A percentile compares a stretch with the other conserved stretches of the same genome.
Conservation (phyloP, 2,329 filamentous ascomycete species). For the Fusarium buharicum region DNA sequence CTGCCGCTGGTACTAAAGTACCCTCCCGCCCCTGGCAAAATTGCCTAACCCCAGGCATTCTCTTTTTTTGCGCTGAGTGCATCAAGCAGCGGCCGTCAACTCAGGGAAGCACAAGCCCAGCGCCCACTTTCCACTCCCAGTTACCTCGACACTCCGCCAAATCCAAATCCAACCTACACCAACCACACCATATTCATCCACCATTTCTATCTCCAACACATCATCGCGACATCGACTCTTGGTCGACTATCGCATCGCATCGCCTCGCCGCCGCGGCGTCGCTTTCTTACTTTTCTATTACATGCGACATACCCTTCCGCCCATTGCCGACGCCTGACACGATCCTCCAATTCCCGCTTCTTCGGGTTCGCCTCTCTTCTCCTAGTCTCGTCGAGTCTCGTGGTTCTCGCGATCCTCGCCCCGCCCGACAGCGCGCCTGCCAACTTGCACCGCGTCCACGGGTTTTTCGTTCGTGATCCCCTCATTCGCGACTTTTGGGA, state of each 20-base stretch:
- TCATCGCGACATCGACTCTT: conserved; percentile 39
- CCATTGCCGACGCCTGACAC: conserved; percentile 36
- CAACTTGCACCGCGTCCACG: conserved; percentile 45
- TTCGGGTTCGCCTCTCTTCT: conserved; percentile 35
- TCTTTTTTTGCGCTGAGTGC: conserved; percentile 33
- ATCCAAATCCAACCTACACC: conserved; percentile 43
- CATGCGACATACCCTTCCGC: conserved; percentile 25
- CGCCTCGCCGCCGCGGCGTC: conserved; percentile 8
- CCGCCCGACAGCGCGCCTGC: conserved; percentile 39
- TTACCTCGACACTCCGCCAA: conserved; percentile 42
- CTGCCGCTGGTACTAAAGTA: conserved; percentile 28
- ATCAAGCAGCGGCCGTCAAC: conserved; percentile 22
- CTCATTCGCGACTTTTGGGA: conserved; percentile 41
- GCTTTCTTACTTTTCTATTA: conserved; percentile 18
- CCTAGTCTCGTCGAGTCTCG: conserved; percentile 40
- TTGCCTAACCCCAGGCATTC: conserved; percentile 32
- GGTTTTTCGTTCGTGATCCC: conserved; percentile 24
- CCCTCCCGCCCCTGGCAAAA: conserved; percentile 35
- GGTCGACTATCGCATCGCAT: conserved; percentile 40
- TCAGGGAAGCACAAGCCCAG: conserved; percentile 11
- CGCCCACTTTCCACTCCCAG: conserved; percentile 43
- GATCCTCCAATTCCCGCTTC: conserved; percentile 38
- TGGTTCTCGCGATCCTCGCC: conserved; percentile 41
- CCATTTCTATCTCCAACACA: conserved; percentile 37
- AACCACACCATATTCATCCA: conserved; percentile 40